Evolutionary conservation across 495 filamentous ascomycete species (phyloP).

Genomic region (Penicillium dipodomyicola): DNA sequence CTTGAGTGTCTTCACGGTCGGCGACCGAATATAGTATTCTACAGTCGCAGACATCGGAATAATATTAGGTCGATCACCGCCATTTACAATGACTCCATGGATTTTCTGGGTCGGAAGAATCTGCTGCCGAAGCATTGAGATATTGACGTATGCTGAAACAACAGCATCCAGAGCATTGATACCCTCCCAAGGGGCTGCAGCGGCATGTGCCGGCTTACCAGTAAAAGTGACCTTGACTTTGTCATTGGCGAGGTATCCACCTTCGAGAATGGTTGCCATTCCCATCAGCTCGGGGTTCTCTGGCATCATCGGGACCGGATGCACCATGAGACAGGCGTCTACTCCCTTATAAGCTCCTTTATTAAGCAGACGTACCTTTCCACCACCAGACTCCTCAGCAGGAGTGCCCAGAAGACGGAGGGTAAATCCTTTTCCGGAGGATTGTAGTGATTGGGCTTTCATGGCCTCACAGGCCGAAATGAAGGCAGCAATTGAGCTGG

Average conservation of each 20-base stretch:
- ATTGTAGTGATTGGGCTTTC: constrained; percentile 12
- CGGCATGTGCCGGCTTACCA: constrained; percentile 55
- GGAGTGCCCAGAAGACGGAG: constrained; percentile 47
- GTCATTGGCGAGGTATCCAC: constrained; percentile 53
- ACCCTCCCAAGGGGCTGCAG: constrained; percentile 61
- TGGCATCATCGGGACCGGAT: constrained; percentile 44
- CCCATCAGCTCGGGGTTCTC: constrained; percentile 20
- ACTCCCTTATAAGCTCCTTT: constrained; percentile 50
- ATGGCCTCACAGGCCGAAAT: constrained; percentile 40
- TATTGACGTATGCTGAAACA: constrained; percentile 58
- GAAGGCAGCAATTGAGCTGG: constrained; percentile 45
- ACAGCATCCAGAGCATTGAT: constrained; percentile 67
- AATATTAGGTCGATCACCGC: constrained; percentile 50
- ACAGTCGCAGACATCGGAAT: constrained; percentile 53
- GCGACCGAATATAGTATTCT: constrained; percentile 57
- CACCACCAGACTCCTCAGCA: constrained; percentile 43
- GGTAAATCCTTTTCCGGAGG: constrained; percentile 24
- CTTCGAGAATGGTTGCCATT: constrained; percentile 38
- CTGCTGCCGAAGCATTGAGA: constrained; percentile 62
- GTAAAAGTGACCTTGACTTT: constrained; percentile 47
- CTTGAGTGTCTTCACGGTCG: constrained; percentile 42
- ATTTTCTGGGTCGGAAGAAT: constrained; percentile 46
- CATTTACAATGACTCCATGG: constrained; percentile 46
- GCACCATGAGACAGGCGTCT: constrained; percentile 54
- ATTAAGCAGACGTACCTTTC: constrained; percentile 51